Base-by-base conservation (phyloP, 495 filamentous ascomycete genomes). In the Ramalina peruviana region DNA sequence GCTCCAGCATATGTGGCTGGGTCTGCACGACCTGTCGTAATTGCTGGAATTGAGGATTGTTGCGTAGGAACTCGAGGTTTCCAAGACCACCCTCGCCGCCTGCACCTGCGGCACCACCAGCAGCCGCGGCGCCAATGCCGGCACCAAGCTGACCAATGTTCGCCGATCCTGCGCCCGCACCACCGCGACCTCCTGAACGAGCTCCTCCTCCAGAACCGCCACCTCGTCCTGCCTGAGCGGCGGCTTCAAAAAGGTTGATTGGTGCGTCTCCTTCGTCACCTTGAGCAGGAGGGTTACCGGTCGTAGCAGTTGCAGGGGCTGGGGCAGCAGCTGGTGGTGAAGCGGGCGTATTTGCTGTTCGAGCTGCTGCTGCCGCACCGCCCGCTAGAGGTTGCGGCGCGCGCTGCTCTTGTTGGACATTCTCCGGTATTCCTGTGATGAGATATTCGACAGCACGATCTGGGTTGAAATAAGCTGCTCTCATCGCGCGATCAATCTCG, bases 361-460 rank as follows among this genome's bases (percentile, higher is more conserved):
- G 38, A 33, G 62, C 48, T n/a, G 61, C 50, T 40, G 64, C 57
- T 44, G 43, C 40, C 13, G 44, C 45, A 17, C 53, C 53, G 15
- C 36, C 44, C 33, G 53, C 48, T 3, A 42, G 21, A 12, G 66
- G 59, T 51, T 72, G 75, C 53, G 30, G 9, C 30, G 30, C 30
- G 3, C 70, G 72, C 56, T 83, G 80, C 56, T 87, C 82, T 62
- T 83, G 80, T 54, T 80, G 76, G 21, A 88, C 69, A 58, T 76
- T 81, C 41, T 89, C 88, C 12, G 92, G 92, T 42, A 98, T 97
- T 50, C 92, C 88, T 50, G 68, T 93, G 54, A 98, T 64, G 4
- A 98, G 76, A 58, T 96, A 98, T 63, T 98, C 92, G 36, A 98
- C 88, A 26, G 92, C 92, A 65, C 92, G 87, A 58, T 98, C 89